phyloP scores from a whole-genome alignment of 345 rosid species.

The Salix viminalis region DNA sequence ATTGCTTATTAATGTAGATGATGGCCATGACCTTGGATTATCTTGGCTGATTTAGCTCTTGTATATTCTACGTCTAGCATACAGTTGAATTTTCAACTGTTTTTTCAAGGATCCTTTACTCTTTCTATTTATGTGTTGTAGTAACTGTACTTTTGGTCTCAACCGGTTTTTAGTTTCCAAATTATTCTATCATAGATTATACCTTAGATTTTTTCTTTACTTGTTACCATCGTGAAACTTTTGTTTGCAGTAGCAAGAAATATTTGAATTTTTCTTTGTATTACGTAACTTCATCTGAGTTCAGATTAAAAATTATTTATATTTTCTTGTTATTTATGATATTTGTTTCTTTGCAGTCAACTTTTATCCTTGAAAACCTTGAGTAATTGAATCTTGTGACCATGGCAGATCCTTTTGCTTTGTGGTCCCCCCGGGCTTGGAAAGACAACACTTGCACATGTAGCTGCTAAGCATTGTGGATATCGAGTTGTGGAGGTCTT shows the following conservation, averaged over 20 bases:
- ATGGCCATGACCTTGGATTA: too few species aligned
- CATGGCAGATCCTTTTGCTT: conserved; percentile 80
- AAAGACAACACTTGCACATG: conserved; percentile 96
- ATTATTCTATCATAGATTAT: neutral
- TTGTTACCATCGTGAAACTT: neutral
- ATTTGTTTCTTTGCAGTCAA: neutral
- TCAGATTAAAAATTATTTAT: neutral
- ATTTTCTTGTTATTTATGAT: neutral
- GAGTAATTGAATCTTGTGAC: conserved; percentile 12
- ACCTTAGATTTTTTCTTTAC: neutral
- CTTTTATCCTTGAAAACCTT: neutral
- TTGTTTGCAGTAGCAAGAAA: neutral
- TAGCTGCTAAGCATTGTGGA: conserved; percentile 98
- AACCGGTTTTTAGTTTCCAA: neutral
- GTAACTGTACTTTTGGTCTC: too few species aligned
- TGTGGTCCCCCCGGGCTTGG: conserved; percentile 99
- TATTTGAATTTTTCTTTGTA: neutral
- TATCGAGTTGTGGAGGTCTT: conserved; percentile 91
- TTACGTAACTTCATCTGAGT: neutral
- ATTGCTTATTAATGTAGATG: too few species aligned
- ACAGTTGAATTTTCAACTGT: too few species aligned
- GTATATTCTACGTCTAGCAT: too few species aligned
- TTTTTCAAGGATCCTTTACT: too few species aligned
- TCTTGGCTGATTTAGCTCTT: too few species aligned
- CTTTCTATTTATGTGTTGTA: too few species aligned